Evolutionary conservation across 192 early-diverging fungal genomes (phyloP), one percentile per base, ranked within the genome.

Genomic region (Coemansia sp.): DNA sequence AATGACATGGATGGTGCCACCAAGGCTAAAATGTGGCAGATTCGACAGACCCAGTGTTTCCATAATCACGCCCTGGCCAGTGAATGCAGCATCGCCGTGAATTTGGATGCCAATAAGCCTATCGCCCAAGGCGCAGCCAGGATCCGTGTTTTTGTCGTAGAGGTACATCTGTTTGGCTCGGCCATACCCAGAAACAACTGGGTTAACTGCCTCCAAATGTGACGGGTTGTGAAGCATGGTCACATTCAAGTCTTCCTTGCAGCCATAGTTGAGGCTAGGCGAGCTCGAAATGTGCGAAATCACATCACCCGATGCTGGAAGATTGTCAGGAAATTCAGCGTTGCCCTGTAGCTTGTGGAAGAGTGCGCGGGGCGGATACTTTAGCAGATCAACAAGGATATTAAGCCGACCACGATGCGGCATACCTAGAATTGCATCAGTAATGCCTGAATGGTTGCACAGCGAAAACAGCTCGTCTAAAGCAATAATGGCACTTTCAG

Each of bases 321-420:
- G 72, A 17, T 80, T 85, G 11, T 78, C 79, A 4, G 94, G 94
- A 60, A 96, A 89, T 70, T 98, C 96, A 8, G 92, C 78, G 67
- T 95, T 91, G 24, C 96, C 96, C 64, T 94, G 92, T 52, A 98
- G 85, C 84, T 98, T 98, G 75, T 91, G 87, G 82, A 98, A 98
- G 53, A 98, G 83, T 4, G 88, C 88, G 25, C 82, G 82, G 15
- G 92, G 90, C 43, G 90, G 80, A 65, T 87, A 93, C 68, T 94
- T 75, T 57, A 98, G 82, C 37, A 97, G 73, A 73, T 94, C 95
- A 5, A 93, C 89, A 43, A 98, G 79, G 21, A 98, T 78, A 73
- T 98, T 98, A 45, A 98, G 86, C 57, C 96, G 86, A 51, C 96
- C 96, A 41, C 96, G 91, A 71, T 98, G 96, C 4, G 95, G 95